Base-by-base conservation (phyloP, 306 rosid species). In the Castanea mollissima region DNA sequence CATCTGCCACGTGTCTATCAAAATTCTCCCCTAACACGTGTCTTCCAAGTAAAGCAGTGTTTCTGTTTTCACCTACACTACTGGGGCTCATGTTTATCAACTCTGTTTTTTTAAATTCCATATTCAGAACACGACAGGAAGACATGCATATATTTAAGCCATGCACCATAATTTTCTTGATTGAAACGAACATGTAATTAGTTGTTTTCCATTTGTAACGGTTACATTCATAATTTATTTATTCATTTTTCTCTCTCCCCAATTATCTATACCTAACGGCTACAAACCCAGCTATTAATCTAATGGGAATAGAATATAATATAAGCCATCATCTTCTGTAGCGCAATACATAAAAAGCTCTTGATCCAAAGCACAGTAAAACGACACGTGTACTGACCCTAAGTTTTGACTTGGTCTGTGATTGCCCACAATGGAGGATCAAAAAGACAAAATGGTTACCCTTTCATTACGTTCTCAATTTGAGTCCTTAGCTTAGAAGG, bases 181-280 rank as follows among this genome's bases (percentile, higher is more conserved):
- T 78, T 54, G 71, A 51, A 58, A 68, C 76, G 69, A 78, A 71
- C 86, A 75, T 84, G 83, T 74, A 74, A 59, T 71, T 76, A 59
- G 80, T 85, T 86, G 89, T 69, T 78, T 74, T 76, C 87, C 86
- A 85, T 74, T 79, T 67, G 82, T 73, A 79, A 87, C 89, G 85
- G 85, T 69, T 74, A 74, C 60, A 41, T 55, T 20, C 25, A 10
- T 69, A 27, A 77, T 78, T 51, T 57, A 27, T 35, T 2, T 38
- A 1, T 35, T 35, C 7, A 6, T 41, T 29, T 79, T 55, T 65
- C 71, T 74, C 81, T 83, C 72, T 19, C 81, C 72, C 70, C 73
- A 64, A 77, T 58, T 59, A 82, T 80, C 41, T 14, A 38, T 32
- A 54, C 74, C 32, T 20, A 74, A 69, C 76, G 77, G 79, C 84